Conservation (phyloP, 2,329 filamentous ascomycete species). For the Aspergillus sp. region DNA sequence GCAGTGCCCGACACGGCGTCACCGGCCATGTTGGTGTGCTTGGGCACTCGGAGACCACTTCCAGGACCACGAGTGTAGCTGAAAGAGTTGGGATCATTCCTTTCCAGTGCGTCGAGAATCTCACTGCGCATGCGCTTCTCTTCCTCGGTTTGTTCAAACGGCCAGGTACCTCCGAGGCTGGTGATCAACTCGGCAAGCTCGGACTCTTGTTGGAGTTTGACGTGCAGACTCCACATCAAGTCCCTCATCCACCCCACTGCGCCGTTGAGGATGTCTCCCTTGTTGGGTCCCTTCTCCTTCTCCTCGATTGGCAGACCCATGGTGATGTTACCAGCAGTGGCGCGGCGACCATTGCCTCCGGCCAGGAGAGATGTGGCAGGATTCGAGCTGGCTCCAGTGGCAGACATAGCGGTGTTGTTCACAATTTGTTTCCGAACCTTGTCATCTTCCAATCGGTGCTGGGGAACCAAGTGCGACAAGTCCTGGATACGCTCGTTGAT, state of each 20-base stretch:
- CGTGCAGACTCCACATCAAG: conserved; percentile 92
- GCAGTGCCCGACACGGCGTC: conserved; percentile 58
- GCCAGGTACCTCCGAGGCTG: conserved; percentile 68
- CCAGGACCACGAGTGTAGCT: conserved; percentile 79
- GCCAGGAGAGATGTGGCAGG: conserved; percentile 80
- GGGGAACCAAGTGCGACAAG: conserved; percentile 84
- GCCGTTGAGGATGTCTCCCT: conserved; percentile 96
- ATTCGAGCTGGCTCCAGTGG: conserved; percentile 57
- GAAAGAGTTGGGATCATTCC: conserved; percentile 71
- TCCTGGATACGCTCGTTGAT: conserved; percentile 99
- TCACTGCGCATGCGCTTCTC: conserved; percentile 95
- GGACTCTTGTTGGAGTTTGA: conserved; percentile 84
- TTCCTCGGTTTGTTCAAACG: conserved; percentile 81
- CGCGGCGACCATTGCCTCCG: conserved; percentile 75
- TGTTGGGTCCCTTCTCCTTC: conserved; percentile 98
- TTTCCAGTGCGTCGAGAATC: conserved; percentile 77
- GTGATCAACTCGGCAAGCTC: conserved; percentile 73
- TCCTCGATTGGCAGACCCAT: conserved; percentile 90
- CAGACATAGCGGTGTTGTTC: conserved; percentile 85
- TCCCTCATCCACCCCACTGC: conserved; percentile 96
- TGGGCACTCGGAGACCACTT: conserved; percentile 82
- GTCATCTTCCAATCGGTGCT: conserved; percentile 91
- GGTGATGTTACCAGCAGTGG: conserved; percentile 78
- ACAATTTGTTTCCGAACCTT: conserved; percentile 93
- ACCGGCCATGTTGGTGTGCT: conserved; percentile 87